phyloP scores from a whole-genome alignment of 2,329 filamentous ascomycete species.

The Phaeosphaeriaceae sp. region DNA sequence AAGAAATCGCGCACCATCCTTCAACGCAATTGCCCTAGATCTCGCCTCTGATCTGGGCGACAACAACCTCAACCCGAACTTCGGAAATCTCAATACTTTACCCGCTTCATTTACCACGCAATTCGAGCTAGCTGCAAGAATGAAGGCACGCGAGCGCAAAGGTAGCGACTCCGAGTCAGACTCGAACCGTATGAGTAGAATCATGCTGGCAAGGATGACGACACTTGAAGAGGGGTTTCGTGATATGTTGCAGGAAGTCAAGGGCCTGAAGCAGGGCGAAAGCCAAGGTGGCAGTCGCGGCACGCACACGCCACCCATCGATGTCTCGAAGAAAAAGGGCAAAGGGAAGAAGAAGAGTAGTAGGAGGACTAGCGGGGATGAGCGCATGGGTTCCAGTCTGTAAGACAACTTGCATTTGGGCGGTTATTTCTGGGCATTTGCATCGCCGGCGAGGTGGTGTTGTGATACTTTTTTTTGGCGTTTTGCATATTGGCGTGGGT shows the following conservation, averaged over 20 bases:
- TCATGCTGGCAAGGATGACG: constrained; percentile 90
- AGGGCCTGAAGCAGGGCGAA: constrained; percentile 61
- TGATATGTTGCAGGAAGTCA: constrained; percentile 83
- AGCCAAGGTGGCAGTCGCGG: constrained; percentile 33
- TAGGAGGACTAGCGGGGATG: constrained; percentile 25
- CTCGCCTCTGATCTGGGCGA: constrained; percentile 75
- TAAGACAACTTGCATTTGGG: constrained; percentile 2
- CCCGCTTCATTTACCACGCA: constrained; percentile 82
- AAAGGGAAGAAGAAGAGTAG: constrained; percentile 40
- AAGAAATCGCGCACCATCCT: constrained; percentile 62
- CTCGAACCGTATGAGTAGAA: constrained; percentile 62
- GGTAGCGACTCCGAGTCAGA: constrained; percentile 39
- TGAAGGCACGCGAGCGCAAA: constrained; percentile 29
- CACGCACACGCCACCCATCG: constrained; percentile 36
- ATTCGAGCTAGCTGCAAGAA: constrained; percentile 43
- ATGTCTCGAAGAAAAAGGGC: constrained; percentile 32
- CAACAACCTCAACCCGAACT: constrained; percentile 63
- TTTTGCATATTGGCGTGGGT: too few species aligned
- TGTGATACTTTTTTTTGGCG: too few species aligned
- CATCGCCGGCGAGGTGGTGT: too few species aligned
- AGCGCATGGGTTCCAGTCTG: constrained; percentile 38
- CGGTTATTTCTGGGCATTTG: too few species aligned
- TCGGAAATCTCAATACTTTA: constrained; percentile 67
- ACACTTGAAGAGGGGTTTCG: constrained; percentile 89
- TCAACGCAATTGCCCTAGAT: constrained; percentile 68